These are phyloP conservation scores for Acrasis kona DNA, from an alignment of 78 protist species.

Conservation along the genomic window DNA sequence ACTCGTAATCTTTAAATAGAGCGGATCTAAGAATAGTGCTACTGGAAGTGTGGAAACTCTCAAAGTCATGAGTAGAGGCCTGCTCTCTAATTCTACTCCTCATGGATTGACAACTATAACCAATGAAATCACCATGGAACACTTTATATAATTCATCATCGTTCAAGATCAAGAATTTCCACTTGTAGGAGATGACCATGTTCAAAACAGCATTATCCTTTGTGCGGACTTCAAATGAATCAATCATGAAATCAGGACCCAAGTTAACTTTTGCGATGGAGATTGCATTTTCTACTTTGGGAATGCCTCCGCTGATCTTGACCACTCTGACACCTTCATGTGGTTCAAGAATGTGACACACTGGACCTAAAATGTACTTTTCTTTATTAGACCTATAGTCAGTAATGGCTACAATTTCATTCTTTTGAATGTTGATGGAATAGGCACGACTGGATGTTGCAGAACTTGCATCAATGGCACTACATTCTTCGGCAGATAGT, in stretches of 20 bases:
- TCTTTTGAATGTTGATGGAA: neutral
- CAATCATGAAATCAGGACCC: neutral
- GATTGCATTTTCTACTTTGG: neutral
- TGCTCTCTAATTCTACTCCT: neutral
- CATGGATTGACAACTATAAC: neutral
- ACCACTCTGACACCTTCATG: neutral
- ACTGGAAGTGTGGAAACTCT: neutral
- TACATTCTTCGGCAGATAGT: neutral
- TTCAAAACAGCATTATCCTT: slow-evolving; percentile 5
- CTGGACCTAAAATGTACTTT: neutral
- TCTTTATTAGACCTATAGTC: neutral
- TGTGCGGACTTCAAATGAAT: slow-evolving; percentile 1
- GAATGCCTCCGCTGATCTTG: neutral
- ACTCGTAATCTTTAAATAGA: neutral
- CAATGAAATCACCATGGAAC: slow-evolving; percentile 2
- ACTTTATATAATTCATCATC: neutral
- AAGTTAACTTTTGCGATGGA: neutral
- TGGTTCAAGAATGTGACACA: neutral
- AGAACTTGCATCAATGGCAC: neutral
- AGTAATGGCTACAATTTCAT: neutral
- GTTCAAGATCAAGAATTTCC: neutral
- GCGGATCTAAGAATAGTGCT: neutral
- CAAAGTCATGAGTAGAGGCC: neutral
- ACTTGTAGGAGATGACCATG: slow-evolving; percentile 1
- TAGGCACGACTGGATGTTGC: neutral